Evolutionary conservation across 495 filamentous ascomycete genomes (phyloP), one percentile per base, ranked within the genome.

Genomic region (Penicillium ucsense): DNA sequence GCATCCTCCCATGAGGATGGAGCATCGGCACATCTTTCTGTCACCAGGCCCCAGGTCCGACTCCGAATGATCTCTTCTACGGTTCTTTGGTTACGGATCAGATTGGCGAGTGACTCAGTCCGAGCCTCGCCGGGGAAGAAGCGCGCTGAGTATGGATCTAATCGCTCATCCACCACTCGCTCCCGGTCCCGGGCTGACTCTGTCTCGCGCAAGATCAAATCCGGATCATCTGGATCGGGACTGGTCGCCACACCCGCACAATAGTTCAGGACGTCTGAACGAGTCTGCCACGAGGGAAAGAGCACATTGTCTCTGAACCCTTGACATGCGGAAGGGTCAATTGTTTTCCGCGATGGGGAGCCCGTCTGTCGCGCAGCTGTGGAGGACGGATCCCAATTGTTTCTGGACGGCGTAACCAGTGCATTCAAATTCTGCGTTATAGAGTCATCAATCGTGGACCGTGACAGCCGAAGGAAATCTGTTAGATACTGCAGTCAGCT

Each of bases 391-490:
- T 95, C 85, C 61, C 94, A 98, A 6, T 79, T 78, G 20, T 68
- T 62, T 29, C 58, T 71, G 10, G 86, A 71, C 0, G 92, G 92
- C 3, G 85, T 90, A 33, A 88, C 66, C 28, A 98, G 75, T 3
- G 89, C 88, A 68, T 98, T 98, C 37, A 98, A 76, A 53, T 95
- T 89, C 61, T 95, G 91, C 2, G 81, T 81, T 54, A 98, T 95
- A 10, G 85, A 86, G 61, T 98, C 92, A 61, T 98, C 92, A 53
- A 95, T 86, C 28, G 86, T 78, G 47, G 78, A 75, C 47, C 92
- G 80, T 5, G 92, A 96, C 48, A 94, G 52, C 20, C 86, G 85
- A n/a, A 98, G 79, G 66, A 98, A 98, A 60, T 95, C 92, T 98
- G 56, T 8, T 4, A 4, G 32, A 54, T 10, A 36, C 12, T 29